Conservation (phyloP, 73 alveolate species). For the Uronychia setigera region DNA sequence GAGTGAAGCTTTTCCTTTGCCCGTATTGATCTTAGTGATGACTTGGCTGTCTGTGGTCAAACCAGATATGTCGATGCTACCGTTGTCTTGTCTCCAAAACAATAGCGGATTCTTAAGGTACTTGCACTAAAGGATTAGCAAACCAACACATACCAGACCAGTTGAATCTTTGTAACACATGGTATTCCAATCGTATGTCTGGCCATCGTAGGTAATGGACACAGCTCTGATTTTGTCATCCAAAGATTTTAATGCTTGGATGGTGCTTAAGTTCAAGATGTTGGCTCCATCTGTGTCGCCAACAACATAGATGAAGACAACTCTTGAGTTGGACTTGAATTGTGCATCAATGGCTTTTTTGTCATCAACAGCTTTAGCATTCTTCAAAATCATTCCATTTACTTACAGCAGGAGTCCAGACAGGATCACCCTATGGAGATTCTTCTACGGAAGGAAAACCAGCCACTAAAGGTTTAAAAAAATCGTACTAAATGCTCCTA, state of each 20-base stretch:
- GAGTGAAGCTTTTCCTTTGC: background rate
- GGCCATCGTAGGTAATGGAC: background rate
- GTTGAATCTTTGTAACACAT: background rate
- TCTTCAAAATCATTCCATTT: background rate
- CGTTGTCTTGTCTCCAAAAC: background rate
- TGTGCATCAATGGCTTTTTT: background rate
- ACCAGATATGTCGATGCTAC: background rate
- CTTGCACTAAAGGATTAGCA: background rate
- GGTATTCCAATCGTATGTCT: background rate
- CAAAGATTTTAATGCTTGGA: background rate
- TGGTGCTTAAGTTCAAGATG: background rate
- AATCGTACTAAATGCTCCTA: background rate
- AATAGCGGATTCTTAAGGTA: background rate
- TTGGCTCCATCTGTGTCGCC: background rate
- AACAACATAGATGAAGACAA: background rate
- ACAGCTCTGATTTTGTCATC: background rate
- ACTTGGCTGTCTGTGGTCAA: background rate
- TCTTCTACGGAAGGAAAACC: background rate
- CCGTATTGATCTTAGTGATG: background rate
- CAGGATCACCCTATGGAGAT: background rate
- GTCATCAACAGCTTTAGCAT: background rate
- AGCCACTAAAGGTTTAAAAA: background rate
- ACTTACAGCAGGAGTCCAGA: background rate
- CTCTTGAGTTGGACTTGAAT: background rate
- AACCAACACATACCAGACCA: background rate